Conservation (phyloP, 805 yeast species). For the Sugiyamaella americana region DNA sequence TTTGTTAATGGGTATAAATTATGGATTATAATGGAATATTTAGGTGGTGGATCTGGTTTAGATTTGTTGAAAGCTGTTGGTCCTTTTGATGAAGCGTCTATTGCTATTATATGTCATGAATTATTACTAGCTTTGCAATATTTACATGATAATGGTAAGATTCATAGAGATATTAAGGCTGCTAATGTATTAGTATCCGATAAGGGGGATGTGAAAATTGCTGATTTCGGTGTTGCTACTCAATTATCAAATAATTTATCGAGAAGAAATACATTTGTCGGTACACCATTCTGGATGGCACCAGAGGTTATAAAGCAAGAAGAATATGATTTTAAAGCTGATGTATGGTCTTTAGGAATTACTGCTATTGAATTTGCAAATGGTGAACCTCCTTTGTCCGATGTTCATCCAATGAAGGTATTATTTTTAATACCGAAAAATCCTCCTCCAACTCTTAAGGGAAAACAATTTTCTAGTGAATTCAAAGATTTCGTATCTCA, state of each 20-base stretch:
- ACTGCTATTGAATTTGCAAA: slow-evolving; percentile 66
- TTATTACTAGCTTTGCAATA: slow-evolving; percentile 57
- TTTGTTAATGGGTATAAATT: slow-evolving; percentile 62
- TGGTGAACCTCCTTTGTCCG: slow-evolving; percentile 65
- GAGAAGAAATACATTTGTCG: slow-evolving; percentile 42
- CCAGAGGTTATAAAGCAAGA: slow-evolving; percentile 95
- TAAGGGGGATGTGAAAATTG: slow-evolving; percentile 73
- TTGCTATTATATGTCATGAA: slow-evolving; percentile 50
- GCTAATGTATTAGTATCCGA: slow-evolving; percentile 76
- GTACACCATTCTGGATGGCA: slow-evolving; percentile 90
- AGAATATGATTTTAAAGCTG: slow-evolving; percentile 64
- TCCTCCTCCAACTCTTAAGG: slow-evolving; percentile 40
- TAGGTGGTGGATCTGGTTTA: slow-evolving; percentile 71
- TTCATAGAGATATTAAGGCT: slow-evolving; percentile 91
- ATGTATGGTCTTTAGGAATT: slow-evolving; percentile 75
- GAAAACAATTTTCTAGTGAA: slow-evolving; percentile 35
- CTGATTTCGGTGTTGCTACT: slow-evolving; percentile 96
- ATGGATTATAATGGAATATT: slow-evolving; percentile 76
- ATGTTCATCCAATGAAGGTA: slow-evolving; percentile 51
- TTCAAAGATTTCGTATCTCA: slow-evolving; percentile 62
- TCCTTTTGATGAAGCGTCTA: slow-evolving; percentile 49
- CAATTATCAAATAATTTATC: slow-evolving; percentile 54
- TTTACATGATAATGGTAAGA: slow-evolving; percentile 62
- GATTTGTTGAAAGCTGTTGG: slow-evolving; percentile 44
- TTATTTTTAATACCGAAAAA: slow-evolving; percentile 45